phyloP scores from a whole-genome alignment of 176 grass and related monocot genomes.

The Oryza glumipatula region DNA sequence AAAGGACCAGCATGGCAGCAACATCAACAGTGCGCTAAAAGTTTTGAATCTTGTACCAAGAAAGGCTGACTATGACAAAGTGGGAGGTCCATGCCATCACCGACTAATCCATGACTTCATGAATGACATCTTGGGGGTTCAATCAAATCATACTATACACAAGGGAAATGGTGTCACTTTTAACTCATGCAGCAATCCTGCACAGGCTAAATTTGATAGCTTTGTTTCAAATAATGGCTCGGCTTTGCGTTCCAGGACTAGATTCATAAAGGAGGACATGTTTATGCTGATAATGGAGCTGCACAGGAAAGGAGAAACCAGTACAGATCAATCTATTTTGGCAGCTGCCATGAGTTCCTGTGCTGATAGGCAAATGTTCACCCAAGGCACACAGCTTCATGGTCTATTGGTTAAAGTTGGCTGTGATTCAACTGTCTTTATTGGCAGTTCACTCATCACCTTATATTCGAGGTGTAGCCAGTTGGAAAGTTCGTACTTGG shows the following conservation, averaged over 20 bases:
- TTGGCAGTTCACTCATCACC: conserved; percentile 59
- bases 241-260: conserved; percentile 12
- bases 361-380: conserved; percentile 33
- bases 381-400: conserved; percentile 56
- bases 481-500: conserved; percentile 41
- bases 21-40: conserved; percentile 28
- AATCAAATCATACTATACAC: background rate
- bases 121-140: conserved; percentile 46
- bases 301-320: conserved; percentile 40
- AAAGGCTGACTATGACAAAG: conserved; percentile 8
- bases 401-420: conserved; percentile 54
- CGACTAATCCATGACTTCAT: conserved; percentile 54
- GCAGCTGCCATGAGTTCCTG: conserved; percentile 49
- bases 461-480: conserved; percentile 54
- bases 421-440: conserved; percentile 33
- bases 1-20: background rate
- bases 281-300: conserved; percentile 51
- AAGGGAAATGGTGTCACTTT: conserved; percentile 16
- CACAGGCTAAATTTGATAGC: background rate
- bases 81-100: conserved; percentile 29
- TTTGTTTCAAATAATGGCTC: conserved; percentile 13
- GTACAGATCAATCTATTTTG: conserved; percentile 48
- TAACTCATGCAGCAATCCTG: conserved; percentile 16
- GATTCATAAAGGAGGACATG: conserved; percentile 16
- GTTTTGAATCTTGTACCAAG: conserved; percentile 43